Evolutionary conservation across 2,329 filamentous ascomycete species (phyloP), one percentile per base, ranked within the genome.

Genomic region (Lasiodiplodia theobromae): DNA sequence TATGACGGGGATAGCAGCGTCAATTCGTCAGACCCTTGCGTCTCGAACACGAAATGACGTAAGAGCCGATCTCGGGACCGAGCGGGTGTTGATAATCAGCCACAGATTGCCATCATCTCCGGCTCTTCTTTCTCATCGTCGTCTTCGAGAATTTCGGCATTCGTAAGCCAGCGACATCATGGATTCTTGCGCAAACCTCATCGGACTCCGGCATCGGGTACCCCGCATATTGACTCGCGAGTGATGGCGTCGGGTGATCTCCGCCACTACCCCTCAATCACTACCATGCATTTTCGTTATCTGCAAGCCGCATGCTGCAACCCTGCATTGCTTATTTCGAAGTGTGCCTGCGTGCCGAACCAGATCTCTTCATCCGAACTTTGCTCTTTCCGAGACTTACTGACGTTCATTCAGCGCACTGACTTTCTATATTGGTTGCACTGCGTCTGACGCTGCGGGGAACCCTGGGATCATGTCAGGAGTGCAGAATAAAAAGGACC

Each of bases 21-120:
- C 11, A 28, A 51, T 63, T 63, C 38, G 60, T 64, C n/a, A 64
- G 60, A 64, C 11, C 14, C 44, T 21, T 11, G 60, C 44, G 47
- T 25, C 66, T 62, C 54, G 56, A 68, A n/a, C 66, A 21, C 66
- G 54, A 23, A 47, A 54, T 68, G 66, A 63, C 66, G 66, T 68
- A 68, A 62, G 66, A 28, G 47, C 57, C 66, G 54, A 60, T 52
- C 47, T 56, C 57, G 66, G 66, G 38, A 14, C 38, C 62, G 49
- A 64, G 40, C 18, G 21, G 8, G 28, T 28, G 14, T 34, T 67
- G 40, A 40, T 62, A 68, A 53, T 67, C 63, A 34, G 31, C 31
- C 31, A 34, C 31, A 34, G 1, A 34, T 34, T 56, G n/a, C 31
- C 62, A 52, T 25, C 28, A 18, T 23, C 34, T 18, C 44, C 60